Evolutionary conservation across 1,284 basidiomycete species (phyloP).

Genomic region (Trichosporon sp.): DNA sequence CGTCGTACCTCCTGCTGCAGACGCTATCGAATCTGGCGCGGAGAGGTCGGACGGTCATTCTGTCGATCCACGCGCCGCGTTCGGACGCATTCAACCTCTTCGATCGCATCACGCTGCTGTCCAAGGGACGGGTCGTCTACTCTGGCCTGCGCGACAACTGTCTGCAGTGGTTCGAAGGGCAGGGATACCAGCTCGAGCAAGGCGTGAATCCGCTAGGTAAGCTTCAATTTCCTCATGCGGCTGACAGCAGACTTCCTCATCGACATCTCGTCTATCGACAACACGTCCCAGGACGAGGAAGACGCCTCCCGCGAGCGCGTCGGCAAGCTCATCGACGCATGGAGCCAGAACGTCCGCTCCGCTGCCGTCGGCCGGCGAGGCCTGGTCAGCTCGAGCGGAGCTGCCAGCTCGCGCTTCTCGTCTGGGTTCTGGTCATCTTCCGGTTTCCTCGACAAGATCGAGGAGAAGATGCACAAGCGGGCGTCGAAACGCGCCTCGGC

Average conservation of each 20-base stretch:
- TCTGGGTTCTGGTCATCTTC: background rate
- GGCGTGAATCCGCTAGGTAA: conserved; percentile 56
- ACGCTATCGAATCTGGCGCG: conserved; percentile 60
- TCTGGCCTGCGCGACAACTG: conserved; percentile 55
- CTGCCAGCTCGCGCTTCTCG: conserved; percentile 12
- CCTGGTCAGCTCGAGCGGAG: background rate
- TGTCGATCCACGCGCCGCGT: conserved; percentile 62
- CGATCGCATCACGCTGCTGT: conserved; percentile 59
- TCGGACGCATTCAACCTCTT: conserved; percentile 62
- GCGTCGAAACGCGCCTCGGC: background rate
- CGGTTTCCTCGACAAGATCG: conserved; percentile 13
- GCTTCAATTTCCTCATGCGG: background rate
- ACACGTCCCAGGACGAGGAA: conserved; percentile 57
- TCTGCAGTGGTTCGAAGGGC: conserved; percentile 57
- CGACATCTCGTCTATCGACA: conserved; percentile 60
- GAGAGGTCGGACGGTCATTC: conserved; percentile 60
- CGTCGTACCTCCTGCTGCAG: conserved; percentile 60
- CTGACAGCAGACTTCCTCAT: conserved; percentile 59
- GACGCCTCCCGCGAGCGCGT: conserved; percentile 46
- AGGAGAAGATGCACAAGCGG: conserved; percentile 8
- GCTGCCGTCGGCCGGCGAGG: conserved; percentile 6
- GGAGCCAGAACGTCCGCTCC: conserved; percentile 31
- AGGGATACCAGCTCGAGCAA: conserved; percentile 50
- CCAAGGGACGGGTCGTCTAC: conserved; percentile 60
- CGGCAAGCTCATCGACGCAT: conserved; percentile 42